Evolutionary conservation across 164 flowering plant species (phyloP), one percentile per base, ranked within the genome.

Genomic region (Taxillus chinensis): DNA sequence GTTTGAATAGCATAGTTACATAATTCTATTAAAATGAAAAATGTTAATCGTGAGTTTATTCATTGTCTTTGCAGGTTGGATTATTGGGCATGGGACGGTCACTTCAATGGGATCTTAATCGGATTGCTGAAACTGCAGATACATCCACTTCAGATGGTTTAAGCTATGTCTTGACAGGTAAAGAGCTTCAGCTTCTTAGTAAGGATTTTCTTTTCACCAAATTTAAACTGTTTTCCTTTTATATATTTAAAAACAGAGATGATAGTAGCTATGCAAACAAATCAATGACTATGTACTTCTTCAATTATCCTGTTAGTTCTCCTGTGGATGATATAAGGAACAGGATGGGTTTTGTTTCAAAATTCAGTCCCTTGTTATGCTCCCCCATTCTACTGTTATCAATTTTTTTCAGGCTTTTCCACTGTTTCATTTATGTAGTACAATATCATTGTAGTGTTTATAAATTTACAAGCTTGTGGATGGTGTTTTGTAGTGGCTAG

Each of bases 71-170:
- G 51, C 13, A 90, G 97, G 92, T 88, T 66, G 97, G 97, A 9
- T 75, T 93, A 71, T 72, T 93, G 81, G 98, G 98, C n/a, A 71
- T 83, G 86, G 98, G 78, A 0, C 71, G 90, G 53, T 74, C 90
- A 57, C 84, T 93, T 55, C 98, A 93, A 65, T 80, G 61, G 66
- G 95, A 93, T 79, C 95, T 93, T 41, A 86, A 93, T 69, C 75
- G 83, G 58, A 85, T 93, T 77, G 98, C 98, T n/a, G 83, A 84
- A 70, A 66, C 58, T 66, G 96, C 98, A 4, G 92, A 93, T 68
- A 90, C 98, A 61, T 93, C 97, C 27, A 78, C 83, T 39, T 51
- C 95, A 2, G 80, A 78, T 68, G 98, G 97, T 37, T 73, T 93
- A 68, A 78, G 79, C 70, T 90, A 77, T 77, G 82, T 93, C 37